Evolutionary conservation across 768 basidiomycete species (phyloP), one percentile per base, ranked within the genome.

Genomic region (Leccinellum albellum): DNA sequence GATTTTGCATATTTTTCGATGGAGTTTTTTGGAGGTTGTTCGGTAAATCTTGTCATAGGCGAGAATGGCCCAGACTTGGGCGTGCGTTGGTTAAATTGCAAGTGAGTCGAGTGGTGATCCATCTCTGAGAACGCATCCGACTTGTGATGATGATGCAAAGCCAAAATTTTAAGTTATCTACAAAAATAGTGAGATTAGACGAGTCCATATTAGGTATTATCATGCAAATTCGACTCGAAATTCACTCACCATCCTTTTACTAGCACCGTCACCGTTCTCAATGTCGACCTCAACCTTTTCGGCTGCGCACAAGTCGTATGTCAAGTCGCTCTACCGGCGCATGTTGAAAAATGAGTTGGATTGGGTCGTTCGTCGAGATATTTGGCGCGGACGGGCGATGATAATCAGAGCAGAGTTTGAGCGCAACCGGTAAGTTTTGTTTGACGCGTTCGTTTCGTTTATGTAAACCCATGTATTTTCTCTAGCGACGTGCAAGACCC

Each of bases 321-420:
- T 94, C 71, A 92, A 96, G 76, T 91, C 90, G 9, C 82, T 98
- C 6, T 98, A 97, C 79, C 87, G 83, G 67, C 87, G 94, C 35
- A 83, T 85, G 64, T 81, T 98, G 59, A 88, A 82, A 65, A 95
- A 97, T 65, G 80, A 90, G 49, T 77, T 96, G 52, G 87, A 98
- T 74, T 98, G 96, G 96, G 86, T 83, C 47, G 79, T 97, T 62
- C 81, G 88, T 55, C 78, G 95, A 53, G 89, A 94, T 66, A 68
- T 92, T 1, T 98, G 93, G 93, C 83, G 95, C 59, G 80, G 78
- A 55, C 83, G 88, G 73, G 94, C 95, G 13, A 73, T 95, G 65
- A 77, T 87, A 72, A 91, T 98, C 61, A 78, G 96, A 60, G 94
- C 94, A 59, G 84, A 92, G 71, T 98, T 98, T 70, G 96, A 98